Conservation (phyloP, 2,329 filamentous ascomycete species). For the Akanthomyces muscarius region DNA sequence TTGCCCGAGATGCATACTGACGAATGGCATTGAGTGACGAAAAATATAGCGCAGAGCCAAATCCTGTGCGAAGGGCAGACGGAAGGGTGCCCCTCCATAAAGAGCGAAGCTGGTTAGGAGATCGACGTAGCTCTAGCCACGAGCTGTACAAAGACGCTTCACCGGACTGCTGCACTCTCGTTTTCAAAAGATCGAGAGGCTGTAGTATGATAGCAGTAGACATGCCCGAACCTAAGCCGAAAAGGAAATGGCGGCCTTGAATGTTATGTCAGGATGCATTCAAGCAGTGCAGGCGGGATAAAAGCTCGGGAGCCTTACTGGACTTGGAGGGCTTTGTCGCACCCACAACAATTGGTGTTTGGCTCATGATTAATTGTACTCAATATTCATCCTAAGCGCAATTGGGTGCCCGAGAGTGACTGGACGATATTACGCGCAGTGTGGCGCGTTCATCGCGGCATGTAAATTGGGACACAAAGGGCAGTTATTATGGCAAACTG, state of each 20-base stretch:
- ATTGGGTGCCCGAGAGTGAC: not conserved
- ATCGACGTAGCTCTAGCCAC: constrained; percentile 43
- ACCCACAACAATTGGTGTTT: not conserved
- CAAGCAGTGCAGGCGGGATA: not conserved
- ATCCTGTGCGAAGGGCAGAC: constrained; percentile 87
- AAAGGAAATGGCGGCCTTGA: constrained; percentile 77
- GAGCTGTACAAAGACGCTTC: constrained; percentile 55
- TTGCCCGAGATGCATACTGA: constrained; percentile 40
- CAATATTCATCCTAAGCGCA: not conserved
- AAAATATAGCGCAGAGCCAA: constrained; percentile 93
- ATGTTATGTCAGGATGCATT: constrained; percentile 1
- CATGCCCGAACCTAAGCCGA: constrained; percentile 82
- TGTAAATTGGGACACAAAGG: not conserved
- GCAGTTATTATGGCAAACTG: not conserved
- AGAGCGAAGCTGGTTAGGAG: constrained; percentile 59
- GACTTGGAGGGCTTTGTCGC: constrained; percentile 12
- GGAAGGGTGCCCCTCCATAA: constrained; percentile 93
- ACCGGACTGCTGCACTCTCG: constrained; percentile 84
- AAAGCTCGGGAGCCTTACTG: not conserved
- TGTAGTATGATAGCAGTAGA: constrained; percentile 87
- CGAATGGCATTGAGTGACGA: constrained; percentile 79
- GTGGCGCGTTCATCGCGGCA: not conserved
- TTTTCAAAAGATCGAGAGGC: constrained; percentile 94
- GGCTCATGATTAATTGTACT: constrained; percentile 1
- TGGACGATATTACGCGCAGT: not conserved